phyloP scores from a whole-genome alignment of 2,329 filamentous ascomycete genomes.

The Beauveria caledonica region DNA sequence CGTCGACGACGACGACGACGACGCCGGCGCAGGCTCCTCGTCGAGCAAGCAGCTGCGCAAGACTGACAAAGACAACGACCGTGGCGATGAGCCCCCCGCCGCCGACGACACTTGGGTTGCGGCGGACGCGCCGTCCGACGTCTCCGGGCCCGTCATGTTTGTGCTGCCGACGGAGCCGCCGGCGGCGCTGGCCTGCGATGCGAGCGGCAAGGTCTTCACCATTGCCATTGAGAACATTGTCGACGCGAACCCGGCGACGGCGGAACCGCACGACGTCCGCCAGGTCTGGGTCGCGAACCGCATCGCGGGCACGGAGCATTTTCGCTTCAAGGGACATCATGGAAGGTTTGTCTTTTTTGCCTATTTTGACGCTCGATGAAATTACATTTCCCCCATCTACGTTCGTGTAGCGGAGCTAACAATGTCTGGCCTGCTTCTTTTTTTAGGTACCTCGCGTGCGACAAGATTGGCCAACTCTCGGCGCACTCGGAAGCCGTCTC shows the following conservation, averaged over 20 bases:
- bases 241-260: slow-evolving; percentile 70
- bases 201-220: slow-evolving; percentile 77
- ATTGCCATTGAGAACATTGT: slow-evolving; percentile 79
- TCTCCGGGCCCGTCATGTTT: slow-evolving; percentile 74
- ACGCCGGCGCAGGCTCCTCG: slow-evolving; percentile 33
- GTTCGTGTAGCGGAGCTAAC: too few relatives aligned
- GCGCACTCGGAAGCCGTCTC: slow-evolving; percentile 76
- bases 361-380: too few relatives aligned
- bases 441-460: slow-evolving; percentile 70
- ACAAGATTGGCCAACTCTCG: slow-evolving; percentile 70
- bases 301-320: slow-evolving; percentile 71
- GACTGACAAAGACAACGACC: slow-evolving; percentile 13
- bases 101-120: slow-evolving; percentile 87
- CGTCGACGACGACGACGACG: slow-evolving; percentile 27
- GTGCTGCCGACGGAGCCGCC: slow-evolving; percentile 69
- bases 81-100: slow-evolving; percentile 25
- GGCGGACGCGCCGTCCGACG: slow-evolving; percentile 64
- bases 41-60: slow-evolving; percentile 18
- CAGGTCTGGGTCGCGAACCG: slow-evolving; percentile 91
- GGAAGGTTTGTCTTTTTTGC: slow-evolving; percentile 49
- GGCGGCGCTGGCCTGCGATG: slow-evolving; percentile 75
- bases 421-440: neutral
- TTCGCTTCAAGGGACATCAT: slow-evolving; percentile 85
- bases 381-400: too few relatives aligned
- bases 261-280: slow-evolving; percentile 90